Conservation (phyloP, 2,329 filamentous ascomycete species). For the Fusarium virguliforme region DNA sequence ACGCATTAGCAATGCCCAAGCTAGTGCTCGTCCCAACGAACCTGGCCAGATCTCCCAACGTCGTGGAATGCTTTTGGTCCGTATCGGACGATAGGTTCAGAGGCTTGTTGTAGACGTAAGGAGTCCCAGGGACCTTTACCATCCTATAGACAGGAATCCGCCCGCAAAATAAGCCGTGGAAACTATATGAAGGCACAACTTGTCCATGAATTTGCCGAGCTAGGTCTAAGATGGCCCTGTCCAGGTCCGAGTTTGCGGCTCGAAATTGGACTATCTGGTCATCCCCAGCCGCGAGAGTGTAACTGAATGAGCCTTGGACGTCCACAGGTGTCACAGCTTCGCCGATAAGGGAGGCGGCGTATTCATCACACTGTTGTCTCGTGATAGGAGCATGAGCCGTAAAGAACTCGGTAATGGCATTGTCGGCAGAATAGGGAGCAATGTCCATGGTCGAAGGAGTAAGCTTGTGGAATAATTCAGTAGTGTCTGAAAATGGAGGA, state of each 20-base stretch:
- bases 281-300: not conserved
- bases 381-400: not conserved
- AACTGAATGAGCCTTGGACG: not conserved
- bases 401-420: not conserved
- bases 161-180: not conserved
- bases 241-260: not conserved
- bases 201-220: not conserved
- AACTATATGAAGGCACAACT: not conserved
- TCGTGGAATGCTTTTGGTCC: not conserved
- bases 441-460: not conserved
- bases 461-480: too few species aligned
- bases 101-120: not conserved
- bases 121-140: not conserved
- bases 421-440: not conserved
- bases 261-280: not conserved
- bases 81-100: not conserved
- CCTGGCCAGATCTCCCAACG: not conserved
- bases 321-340: not conserved
- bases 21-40: not conserved
- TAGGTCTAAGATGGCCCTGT: not conserved
- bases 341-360: not conserved
- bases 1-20: too few species aligned
- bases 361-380: conserved; percentile 1
- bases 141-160: not conserved
- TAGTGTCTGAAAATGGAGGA: too few species aligned